A percentile compares a stretch with the other conserved stretches of the same genome.
Evolutionary conservation across 768 basidiomycete species (phyloP).

Genomic region (Rhodotorula paludigena): DNA sequence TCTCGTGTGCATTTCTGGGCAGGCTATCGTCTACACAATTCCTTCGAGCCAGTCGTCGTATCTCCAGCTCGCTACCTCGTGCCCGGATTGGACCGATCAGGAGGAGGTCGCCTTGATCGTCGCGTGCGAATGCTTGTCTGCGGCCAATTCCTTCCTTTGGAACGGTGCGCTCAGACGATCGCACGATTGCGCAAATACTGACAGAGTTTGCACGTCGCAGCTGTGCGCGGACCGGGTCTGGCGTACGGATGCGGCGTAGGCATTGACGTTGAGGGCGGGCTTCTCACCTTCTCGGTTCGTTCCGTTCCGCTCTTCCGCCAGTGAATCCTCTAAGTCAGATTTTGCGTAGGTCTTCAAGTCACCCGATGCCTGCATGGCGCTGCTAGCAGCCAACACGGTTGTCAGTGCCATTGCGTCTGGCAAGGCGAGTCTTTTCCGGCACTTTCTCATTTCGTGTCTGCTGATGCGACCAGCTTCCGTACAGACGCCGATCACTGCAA

Average conservation of each 20-base stretch:
- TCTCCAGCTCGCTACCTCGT: slow-evolving; percentile 46
- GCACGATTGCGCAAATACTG: slow-evolving; percentile 68
- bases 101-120: slow-evolving; percentile 6
- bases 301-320: no score
- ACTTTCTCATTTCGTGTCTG: background rate
- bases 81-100: slow-evolving; percentile 50
- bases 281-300: slow-evolving; percentile 7
- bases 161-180: no score
- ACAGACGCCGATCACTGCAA: slow-evolving; percentile 62
- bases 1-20: background rate
- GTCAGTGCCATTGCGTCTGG: slow-evolving; percentile 77
- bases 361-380: slow-evolving; percentile 57
- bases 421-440: slow-evolving; percentile 50
- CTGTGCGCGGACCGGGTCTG: slow-evolving; percentile 77
- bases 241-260: slow-evolving; percentile 53
- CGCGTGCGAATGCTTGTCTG: background rate
- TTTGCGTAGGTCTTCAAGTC: slow-evolving; percentile 3
- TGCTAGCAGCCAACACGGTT: slow-evolving; percentile 68
- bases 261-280: slow-evolving; percentile 13
- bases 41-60: slow-evolving; percentile 91
- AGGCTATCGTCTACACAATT: slow-evolving; percentile 81
- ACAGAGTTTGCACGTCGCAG: slow-evolving; percentile 45
- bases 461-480: background rate
- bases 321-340: no score
- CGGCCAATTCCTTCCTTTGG: slow-evolving; percentile 52